Conservation (phyloP, 129 eudicot genomes). For the Apium graveolens region DNA sequence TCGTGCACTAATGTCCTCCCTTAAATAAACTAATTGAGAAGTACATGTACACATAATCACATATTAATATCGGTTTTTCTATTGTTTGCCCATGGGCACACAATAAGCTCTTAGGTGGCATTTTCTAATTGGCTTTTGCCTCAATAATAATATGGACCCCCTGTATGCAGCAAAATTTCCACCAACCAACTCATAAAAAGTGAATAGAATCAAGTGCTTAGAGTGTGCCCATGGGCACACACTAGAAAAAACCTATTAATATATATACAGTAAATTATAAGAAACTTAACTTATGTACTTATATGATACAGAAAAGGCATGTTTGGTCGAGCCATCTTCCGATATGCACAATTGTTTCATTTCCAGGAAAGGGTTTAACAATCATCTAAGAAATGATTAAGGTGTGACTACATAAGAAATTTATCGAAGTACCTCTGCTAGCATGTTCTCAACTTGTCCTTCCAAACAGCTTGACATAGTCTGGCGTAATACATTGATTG, state of each 20-base stretch:
- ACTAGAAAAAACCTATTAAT: no score
- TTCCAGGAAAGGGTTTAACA: background rate
- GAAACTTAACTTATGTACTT: background rate
- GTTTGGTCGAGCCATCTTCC: background rate
- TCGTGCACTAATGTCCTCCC: background rate
- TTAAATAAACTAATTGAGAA: background rate
- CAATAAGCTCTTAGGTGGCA: no score
- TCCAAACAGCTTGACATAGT: constrained; percentile 57
- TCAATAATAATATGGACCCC: no score
- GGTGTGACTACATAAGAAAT: no score
- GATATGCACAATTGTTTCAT: background rate
- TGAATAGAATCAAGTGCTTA: no score
- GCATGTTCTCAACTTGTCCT: constrained; percentile 41
- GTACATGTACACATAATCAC: background rate
- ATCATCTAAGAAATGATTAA: background rate
- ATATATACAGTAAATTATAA: background rate
- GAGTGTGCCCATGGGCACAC: no score
- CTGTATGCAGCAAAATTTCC: no score
- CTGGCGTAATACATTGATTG: constrained; percentile 38
- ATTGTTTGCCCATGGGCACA: no score
- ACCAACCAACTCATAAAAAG: no score
- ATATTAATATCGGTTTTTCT: no score
- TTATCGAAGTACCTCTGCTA: constrained; percentile 33
- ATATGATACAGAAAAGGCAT: background rate
- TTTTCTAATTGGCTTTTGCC: no score